Evolutionary conservation across 2,329 filamentous ascomycete species (phyloP).

Genomic region (Elsinoe ampelina): DNA sequence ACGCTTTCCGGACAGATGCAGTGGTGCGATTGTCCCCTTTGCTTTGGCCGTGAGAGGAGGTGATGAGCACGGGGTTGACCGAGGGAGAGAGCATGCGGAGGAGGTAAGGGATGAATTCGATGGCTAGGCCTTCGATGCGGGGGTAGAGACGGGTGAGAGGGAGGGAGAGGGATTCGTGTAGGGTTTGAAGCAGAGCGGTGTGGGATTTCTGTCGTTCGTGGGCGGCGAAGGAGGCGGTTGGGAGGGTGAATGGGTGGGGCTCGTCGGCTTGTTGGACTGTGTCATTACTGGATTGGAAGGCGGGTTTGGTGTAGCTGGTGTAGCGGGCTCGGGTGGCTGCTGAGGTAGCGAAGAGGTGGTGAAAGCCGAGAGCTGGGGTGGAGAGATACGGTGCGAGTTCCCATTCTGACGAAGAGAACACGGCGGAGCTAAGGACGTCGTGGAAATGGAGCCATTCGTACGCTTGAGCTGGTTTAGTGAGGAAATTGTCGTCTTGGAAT

Average conservation of each 20-base stretch:
- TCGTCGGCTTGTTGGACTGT: constrained; percentile 23
- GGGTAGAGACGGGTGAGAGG: constrained; percentile 68
- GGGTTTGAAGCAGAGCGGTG: constrained; percentile 58
- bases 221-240: constrained; percentile 71
- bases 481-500: constrained; percentile 85
- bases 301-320: constrained; percentile 25
- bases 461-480: constrained; percentile 75
- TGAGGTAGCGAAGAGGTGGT: constrained; percentile 77
- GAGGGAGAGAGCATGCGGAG: constrained; percentile 77
- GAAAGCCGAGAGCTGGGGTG: constrained; percentile 79
- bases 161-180: constrained; percentile 64
- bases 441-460: constrained; percentile 97
- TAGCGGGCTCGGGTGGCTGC: constrained; percentile 36
- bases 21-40: constrained; percentile 38
- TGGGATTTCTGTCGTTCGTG: constrained; percentile 74
- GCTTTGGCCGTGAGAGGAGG: constrained; percentile 25
- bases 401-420: constrained; percentile 85
- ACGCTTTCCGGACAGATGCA: constrained; percentile 80
- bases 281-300: constrained; percentile 40
- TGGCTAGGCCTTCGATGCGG: constrained; percentile 65
- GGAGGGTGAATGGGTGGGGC: constrained; percentile 65
- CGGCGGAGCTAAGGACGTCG: constrained; percentile 66
- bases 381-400: constrained; percentile 81
- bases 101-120: constrained; percentile 77
- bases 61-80: constrained; percentile 79